Base-by-base conservation (phyloP, 176 grass and related monocot species). In the Tillandsia leiboldiana region DNA sequence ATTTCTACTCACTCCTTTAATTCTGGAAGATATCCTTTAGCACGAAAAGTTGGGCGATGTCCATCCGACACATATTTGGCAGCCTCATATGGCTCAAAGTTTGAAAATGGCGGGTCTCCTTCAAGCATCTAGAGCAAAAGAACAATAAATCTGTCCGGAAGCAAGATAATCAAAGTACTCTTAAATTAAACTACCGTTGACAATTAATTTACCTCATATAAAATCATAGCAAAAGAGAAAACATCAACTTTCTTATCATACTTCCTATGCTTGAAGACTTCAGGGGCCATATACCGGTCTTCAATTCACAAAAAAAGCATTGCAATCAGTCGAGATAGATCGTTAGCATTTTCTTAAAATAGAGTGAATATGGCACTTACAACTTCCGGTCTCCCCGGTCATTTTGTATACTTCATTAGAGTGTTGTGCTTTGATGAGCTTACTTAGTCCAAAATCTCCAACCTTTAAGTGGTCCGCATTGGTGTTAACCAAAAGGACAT, bases 241-340 rank as follows among this genome's bases (percentile, higher is more conserved):
- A 99, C 77, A 80, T 99, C 90, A 50, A 99, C 95, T 99, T 99
- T 99, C 75, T 99, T 99, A 72, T 99, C 95, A 49, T 99, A 99
- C 67, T 85, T 99, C 50, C 90, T 82, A 63, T 99, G 95, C 83
- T 86, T 99, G 82, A 99, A 99, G 63, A 99, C 95, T 90, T 99
- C 95, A 80, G 95, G 95, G 11, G 95, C 95, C 95, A 99, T 99
- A 78, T 99, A 99, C 28, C 95, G 84, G 18, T 99, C 95, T 97
- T 53, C 50, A 71, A 79, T 48, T 13, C 42, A 69, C 10, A 56
- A 47, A 77, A 59, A 22, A 26, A 77, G 62, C 15, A 75, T 14
- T 64, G 63, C 64, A 74, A 53, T 23, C 70, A 47, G 17, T 68
- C 24, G 48, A 26, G 10, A 53, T 48, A 54, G 65, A 79, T 67